Percentiles rank a stretch among this genome's conserved stretches.
These are phyloP conservation scores for Lentinula sp. DNA, from an alignment of 768 basidiomycete genomes.

Conservation along the genomic window DNA sequence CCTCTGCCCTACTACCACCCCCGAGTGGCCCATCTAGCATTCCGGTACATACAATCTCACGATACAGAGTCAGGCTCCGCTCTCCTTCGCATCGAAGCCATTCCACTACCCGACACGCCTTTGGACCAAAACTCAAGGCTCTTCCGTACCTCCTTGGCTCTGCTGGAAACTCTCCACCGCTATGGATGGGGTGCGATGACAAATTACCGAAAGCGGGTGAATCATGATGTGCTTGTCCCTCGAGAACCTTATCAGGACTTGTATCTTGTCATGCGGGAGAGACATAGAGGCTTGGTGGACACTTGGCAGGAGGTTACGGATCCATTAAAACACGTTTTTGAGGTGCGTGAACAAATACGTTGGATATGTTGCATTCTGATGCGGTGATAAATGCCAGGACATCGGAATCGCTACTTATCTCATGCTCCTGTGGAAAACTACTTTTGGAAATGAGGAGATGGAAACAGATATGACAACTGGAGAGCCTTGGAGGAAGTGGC, in stretches of 20 bases:
- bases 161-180: conserved; percentile 80
- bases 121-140: conserved; percentile 56
- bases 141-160: conserved; percentile 72
- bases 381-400: conserved; percentile 44
- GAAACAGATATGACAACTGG: conserved; percentile 5
- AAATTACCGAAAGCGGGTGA: conserved; percentile 81
- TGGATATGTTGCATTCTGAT: neutral
- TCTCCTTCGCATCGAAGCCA: conserved; percentile 50
- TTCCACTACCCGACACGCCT: conserved; percentile 43
- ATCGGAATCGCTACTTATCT: conserved; percentile 93
- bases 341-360: conserved; percentile 39
- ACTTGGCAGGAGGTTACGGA: conserved; percentile 82
- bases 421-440: conserved; percentile 85
- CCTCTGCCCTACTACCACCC: conserved; percentile 90
- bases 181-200: conserved; percentile 83
- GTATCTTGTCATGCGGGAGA: conserved; percentile 81
- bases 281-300: conserved; percentile 70
- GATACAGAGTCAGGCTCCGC: conserved; percentile 10
- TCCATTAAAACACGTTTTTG: conserved; percentile 86
- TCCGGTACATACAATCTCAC: conserved; percentile 50
- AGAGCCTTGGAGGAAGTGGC: conserved; percentile 65
- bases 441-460: conserved; percentile 29
- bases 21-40: conserved; percentile 70
- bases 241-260: conserved; percentile 84
- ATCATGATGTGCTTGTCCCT: conserved; percentile 74